Percentiles rank a stretch among this genome's conserved stretches.
phyloP scores from a whole-genome alignment of 2,329 filamentous ascomycete species.

The Stagonosporopsis vannaccii region DNA sequence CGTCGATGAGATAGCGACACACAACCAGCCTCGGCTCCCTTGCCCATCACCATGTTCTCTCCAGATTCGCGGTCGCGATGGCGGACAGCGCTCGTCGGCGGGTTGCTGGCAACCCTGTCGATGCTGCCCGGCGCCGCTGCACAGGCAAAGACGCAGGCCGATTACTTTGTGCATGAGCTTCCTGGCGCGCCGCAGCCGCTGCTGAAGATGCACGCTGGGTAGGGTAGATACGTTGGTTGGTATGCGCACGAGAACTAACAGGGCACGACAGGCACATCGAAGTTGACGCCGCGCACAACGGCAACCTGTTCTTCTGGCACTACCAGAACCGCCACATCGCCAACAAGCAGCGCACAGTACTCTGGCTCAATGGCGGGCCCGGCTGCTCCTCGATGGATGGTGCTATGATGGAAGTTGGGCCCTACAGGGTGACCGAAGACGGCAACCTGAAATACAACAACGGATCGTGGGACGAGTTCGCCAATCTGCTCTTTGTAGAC shows the following conservation, averaged over 20 bases:
- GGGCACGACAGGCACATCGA: slow-evolving; percentile 79
- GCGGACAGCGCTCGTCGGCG: slow-evolving; percentile 43
- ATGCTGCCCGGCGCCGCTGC: slow-evolving; percentile 47
- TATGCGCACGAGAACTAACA: slow-evolving; percentile 2
- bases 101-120: slow-evolving; percentile 41
- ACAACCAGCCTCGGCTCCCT: slow-evolving; percentile 28
- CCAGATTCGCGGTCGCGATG: slow-evolving; percentile 39
- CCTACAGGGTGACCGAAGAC: slow-evolving; percentile 83
- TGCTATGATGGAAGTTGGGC: slow-evolving; percentile 94
- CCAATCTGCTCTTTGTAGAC: slow-evolving; percentile 95
- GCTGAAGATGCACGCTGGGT: slow-evolving; percentile 99
- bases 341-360: slow-evolving; percentile 85
- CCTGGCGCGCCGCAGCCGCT: slow-evolving; percentile 83
- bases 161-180: slow-evolving; percentile 87
- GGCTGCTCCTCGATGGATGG: slow-evolving; percentile 98
- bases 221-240: slow-evolving; percentile 46
- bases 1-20: slow-evolving; percentile 48
- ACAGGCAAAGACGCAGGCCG: slow-evolving; percentile 69
- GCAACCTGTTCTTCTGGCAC: slow-evolving; percentile 98
- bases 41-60: slow-evolving; percentile 32
- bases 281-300: slow-evolving; percentile 82
- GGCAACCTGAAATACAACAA: slow-evolving; percentile 79
- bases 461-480: slow-evolving; percentile 98
- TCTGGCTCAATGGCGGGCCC: slow-evolving; percentile 97
- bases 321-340: slow-evolving; percentile 96